These are phyloP conservation scores for Trapa incisa DNA, from an alignment of 345 rosid species.

Conservation along the genomic window DNA sequence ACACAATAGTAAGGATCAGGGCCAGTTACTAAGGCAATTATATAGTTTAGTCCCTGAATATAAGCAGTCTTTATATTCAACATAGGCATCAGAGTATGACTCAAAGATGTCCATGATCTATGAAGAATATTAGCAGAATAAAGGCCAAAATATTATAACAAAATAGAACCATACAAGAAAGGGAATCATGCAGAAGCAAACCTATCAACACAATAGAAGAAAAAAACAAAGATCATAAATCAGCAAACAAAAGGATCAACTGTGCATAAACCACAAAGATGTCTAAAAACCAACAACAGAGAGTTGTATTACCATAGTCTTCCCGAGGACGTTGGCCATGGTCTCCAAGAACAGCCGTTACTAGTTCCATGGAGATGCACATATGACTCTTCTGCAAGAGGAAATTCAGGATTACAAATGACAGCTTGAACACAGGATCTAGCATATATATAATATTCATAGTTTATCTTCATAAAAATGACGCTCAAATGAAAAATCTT, in stretches of 20 bases:
- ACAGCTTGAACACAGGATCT: background rate
- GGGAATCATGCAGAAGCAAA: background rate
- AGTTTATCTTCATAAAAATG: background rate
- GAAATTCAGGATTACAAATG: constrained; percentile 1
- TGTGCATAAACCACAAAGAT: background rate
- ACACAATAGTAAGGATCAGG: background rate
- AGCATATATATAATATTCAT: background rate
- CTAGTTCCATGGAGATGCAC: constrained; percentile 96
- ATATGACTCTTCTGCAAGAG: constrained; percentile 50
- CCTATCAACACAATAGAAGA: background rate
- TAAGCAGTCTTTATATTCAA: background rate
- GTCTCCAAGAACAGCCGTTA: constrained; percentile 96
- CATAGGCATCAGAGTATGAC: background rate
- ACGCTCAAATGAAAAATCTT: background rate
- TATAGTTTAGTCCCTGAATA: background rate
- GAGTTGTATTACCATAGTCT: constrained; percentile 49
- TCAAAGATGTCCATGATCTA: background rate
- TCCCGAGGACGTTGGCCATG: constrained; percentile 91
- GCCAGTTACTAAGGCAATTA: background rate
- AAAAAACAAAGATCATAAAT: background rate
- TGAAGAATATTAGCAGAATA: background rate
- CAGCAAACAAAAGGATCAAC: background rate
- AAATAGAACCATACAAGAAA: background rate
- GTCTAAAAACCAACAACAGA: constrained; percentile 7
- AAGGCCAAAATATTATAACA: background rate